Conservation (phyloP, 2,329 filamentous ascomycete species). For the Beauveria rudraprayagi region DNA sequence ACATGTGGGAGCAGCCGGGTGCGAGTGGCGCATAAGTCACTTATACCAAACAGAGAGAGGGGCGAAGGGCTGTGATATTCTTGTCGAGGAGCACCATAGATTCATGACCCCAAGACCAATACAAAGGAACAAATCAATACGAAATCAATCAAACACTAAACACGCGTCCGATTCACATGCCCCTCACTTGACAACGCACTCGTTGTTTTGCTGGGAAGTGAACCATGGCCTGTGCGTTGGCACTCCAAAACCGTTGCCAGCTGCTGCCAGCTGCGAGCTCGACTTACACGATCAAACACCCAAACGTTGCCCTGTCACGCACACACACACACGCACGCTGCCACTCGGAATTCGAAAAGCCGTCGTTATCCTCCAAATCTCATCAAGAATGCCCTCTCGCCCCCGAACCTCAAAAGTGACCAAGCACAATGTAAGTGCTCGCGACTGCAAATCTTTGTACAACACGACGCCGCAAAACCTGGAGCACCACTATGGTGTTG, state of each 20-base stretch:
- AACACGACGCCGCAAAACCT: conserved; percentile 23
- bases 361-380: neutral
- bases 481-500: conserved; percentile 19
- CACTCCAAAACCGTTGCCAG: conserved; percentile 13
- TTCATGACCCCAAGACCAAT: neutral
- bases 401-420: neutral
- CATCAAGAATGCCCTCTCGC: neutral
- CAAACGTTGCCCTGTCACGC: neutral
- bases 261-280: conserved; percentile 18
- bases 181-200: neutral
- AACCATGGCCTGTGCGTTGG: conserved; percentile 8
- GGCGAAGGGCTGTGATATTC: neutral
- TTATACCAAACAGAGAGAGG: neutral
- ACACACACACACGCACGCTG: neutral
- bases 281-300: conserved; percentile 12
- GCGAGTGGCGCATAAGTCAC: neutral
- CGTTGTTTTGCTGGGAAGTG: neutral
- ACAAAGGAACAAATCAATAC: neutral
- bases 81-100: neutral
- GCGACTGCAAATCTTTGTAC: conserved; percentile 15
- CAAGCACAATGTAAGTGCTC: conserved; percentile 4
- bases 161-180: neutral
- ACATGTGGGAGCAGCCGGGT: conserved; percentile 30
- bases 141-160: neutral
- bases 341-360: conserved; percentile 12